Conservation (phyloP, 78 protist species). For the slime mould (Dictyostelium discoideum) region DNA sequence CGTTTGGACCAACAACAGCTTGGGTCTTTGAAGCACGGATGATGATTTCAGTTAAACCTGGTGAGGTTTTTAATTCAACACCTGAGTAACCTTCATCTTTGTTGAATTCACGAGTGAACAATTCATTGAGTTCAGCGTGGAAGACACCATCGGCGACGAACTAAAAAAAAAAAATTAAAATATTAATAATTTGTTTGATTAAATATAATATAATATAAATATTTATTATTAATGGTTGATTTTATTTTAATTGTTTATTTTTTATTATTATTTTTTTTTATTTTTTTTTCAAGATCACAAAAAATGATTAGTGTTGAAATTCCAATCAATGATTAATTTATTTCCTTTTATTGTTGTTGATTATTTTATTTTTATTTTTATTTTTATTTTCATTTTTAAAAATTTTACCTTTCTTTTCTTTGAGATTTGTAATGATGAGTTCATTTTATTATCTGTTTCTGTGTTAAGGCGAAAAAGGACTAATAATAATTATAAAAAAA, state of each 20-base stretch:
- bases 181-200: neutral
- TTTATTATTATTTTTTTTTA: too few relatives aligned
- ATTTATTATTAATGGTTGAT: neutral
- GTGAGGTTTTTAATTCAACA: constrained; percentile 93
- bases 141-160: constrained; percentile 99
- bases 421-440: constrained; percentile 49
- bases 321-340: too few relatives aligned
- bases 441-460: constrained; percentile 2
- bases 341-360: too few relatives aligned
- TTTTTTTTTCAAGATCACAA: too few relatives aligned
- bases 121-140: constrained; percentile 99
- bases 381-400: neutral
- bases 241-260: too few relatives aligned
- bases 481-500: neutral
- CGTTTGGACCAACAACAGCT: constrained; percentile 95
- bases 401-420: constrained; percentile 70
- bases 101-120: constrained; percentile 97
- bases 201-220: too few relatives aligned
- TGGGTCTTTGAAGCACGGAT: constrained; percentile 99
- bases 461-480: constrained; percentile 9
- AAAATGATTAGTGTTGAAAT: too few relatives aligned
- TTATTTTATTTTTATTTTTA: neutral
- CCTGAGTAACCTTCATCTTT: constrained; percentile 98
- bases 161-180: constrained; percentile 63
- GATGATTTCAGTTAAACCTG: constrained; percentile 98